Percentiles rank a stretch among this genome's conserved stretches.
Evolutionary conservation across 345 rosid genomes (phyloP).

Genomic region (Alliaria petiolata): DNA sequence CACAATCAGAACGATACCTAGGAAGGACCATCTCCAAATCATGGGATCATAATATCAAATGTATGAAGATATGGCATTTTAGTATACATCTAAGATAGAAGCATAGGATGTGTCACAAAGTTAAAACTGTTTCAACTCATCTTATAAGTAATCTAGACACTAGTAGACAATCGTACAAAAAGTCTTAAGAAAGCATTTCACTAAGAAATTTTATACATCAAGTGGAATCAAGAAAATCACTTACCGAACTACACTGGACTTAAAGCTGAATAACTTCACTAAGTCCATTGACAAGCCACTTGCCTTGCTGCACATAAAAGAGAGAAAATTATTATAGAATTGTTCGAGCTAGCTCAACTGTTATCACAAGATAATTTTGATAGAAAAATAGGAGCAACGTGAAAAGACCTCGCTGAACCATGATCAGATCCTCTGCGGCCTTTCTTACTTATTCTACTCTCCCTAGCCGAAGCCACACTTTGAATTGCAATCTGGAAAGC

Average conservation of each 20-base stretch:
- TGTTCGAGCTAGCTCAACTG: neutral
- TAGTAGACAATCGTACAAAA: neutral
- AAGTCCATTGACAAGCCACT: slow-evolving; percentile 72
- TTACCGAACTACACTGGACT: slow-evolving; percentile 77
- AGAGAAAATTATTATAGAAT: neutral
- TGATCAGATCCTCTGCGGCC: slow-evolving; percentile 78
- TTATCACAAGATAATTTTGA: neutral
- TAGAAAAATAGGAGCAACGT: neutral
- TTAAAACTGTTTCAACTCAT: neutral
- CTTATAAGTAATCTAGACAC: neutral
- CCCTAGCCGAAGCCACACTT: slow-evolving; percentile 85
- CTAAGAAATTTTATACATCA: neutral
- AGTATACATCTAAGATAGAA: neutral
- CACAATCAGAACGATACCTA: neutral
- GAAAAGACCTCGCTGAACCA: slow-evolving; percentile 56
- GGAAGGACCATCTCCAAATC: neutral
- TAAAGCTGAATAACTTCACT: slow-evolving; percentile 83
- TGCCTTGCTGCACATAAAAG: slow-evolving; percentile 51
- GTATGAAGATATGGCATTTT: neutral
- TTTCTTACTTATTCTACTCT: slow-evolving; percentile 81
- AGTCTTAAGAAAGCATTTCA: neutral
- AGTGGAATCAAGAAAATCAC: slow-evolving; percentile 17
- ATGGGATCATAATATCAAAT: neutral
- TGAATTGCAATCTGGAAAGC: slow-evolving; percentile 71
- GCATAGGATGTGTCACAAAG: neutral